phyloP scores from a whole-genome alignment of 2,329 filamentous ascomycete species.

The Dryadomyces quercivorus region DNA sequence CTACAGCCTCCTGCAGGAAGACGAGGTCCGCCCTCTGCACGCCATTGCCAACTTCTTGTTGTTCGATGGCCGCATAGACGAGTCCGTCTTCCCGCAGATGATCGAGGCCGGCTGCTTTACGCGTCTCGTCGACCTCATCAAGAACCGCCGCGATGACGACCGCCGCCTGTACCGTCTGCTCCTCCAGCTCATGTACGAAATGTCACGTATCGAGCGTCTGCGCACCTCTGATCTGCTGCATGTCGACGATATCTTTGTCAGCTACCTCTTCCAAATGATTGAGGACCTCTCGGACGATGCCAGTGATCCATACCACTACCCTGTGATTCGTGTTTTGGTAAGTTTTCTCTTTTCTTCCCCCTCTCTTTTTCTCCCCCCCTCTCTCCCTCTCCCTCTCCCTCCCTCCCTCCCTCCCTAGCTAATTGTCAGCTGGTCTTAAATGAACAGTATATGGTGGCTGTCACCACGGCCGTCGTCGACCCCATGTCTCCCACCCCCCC shows the following conservation, averaged over 20 bases:
- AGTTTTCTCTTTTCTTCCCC: conserved; percentile 16
- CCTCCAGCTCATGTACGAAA: conserved; percentile 87
- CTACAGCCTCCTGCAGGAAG: conserved; percentile 82
- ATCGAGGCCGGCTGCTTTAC: conserved; percentile 74
- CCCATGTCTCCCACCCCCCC: conserved; percentile 30
- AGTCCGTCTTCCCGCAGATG: conserved; percentile 75
- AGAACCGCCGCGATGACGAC: conserved; percentile 51
- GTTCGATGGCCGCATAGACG: conserved; percentile 71
- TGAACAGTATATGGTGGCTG: conserved; percentile 91
- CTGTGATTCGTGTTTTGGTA: conserved; percentile 84
- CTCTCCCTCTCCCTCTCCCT: neutral
- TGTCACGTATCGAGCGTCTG: conserved; percentile 82
- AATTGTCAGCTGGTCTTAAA: conserved; percentile 70
- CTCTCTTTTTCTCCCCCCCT: neutral
- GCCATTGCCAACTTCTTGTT: conserved; percentile 74
- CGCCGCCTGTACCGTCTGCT: conserved; percentile 65
- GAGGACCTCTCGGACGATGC: conserved; percentile 78
- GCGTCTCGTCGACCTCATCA: conserved; percentile 70
- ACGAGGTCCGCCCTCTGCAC: conserved; percentile 68
- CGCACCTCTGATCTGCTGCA: conserved; percentile 63
- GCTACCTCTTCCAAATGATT: conserved; percentile 74
- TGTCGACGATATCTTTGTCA: conserved; percentile 70
- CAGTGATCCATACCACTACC: conserved; percentile 90
- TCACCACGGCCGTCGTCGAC: conserved; percentile 37
- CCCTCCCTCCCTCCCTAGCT: neutral